Conservation (phyloP, 2,329 filamentous ascomycete species). For the Penicillium griseofulvum region DNA sequence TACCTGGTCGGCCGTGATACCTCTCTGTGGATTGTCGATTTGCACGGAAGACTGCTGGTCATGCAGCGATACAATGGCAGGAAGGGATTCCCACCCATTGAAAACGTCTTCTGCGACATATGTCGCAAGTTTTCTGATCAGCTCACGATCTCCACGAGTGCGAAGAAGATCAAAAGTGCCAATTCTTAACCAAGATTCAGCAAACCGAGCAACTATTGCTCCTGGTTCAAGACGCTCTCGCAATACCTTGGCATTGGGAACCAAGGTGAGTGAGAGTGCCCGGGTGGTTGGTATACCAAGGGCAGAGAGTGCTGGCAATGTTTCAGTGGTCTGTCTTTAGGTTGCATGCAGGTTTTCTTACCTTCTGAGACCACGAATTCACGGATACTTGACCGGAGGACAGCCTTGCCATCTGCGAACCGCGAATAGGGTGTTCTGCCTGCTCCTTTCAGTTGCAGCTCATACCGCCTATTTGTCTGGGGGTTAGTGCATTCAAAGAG, state of each 20-base stretch:
- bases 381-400: conserved; percentile 85
- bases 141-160: conserved; percentile 71
- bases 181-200: conserved; percentile 84
- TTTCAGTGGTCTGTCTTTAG: background rate
- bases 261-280: conserved; percentile 75
- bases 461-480: conserved; percentile 69
- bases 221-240: conserved; percentile 83
- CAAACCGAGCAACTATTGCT: conserved; percentile 88
- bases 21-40: conserved; percentile 48
- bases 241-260: conserved; percentile 69
- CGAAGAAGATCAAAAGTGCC: conserved; percentile 96
- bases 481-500: conserved; percentile 86
- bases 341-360: conserved; percentile 12
- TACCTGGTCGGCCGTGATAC: conserved; percentile 56
- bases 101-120: conserved; percentile 88
- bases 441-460: conserved; percentile 91
- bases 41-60: conserved; percentile 39
- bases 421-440: conserved; percentile 91
- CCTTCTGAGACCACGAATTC: conserved; percentile 93
- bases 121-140: conserved; percentile 71
- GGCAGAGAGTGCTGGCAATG: conserved; percentile 62
- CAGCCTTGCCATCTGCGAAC: conserved; percentile 93
- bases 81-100: conserved; percentile 80
- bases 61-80: conserved; percentile 53
- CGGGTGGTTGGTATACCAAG: conserved; percentile 82